Evolutionary conservation across 768 basidiomycete genomes (phyloP).

Genomic region (Termitomyces sp.): DNA sequence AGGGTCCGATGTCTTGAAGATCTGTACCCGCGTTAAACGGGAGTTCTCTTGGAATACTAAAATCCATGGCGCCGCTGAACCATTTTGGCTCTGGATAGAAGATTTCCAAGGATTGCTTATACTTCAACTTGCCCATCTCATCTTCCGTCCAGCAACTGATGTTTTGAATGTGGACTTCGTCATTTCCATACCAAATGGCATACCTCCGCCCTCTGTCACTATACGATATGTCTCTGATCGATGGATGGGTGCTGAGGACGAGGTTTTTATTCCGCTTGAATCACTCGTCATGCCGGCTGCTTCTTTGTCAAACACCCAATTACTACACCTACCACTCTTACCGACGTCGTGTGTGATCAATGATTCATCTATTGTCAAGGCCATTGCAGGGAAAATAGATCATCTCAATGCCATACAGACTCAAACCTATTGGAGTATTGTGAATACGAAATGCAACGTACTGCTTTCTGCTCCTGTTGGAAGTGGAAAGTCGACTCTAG

Average conservation of each 20-base stretch:
- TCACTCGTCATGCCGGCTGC: constrained; percentile 69
- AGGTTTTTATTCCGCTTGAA: constrained; percentile 57
- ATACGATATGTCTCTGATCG: constrained; percentile 83
- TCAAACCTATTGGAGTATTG: constrained; percentile 80
- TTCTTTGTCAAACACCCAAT: constrained; percentile 51
- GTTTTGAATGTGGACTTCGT: constrained; percentile 68
- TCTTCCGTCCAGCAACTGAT: constrained; percentile 64
- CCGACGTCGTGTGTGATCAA: constrained; percentile 43
- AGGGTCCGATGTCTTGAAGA: constrained; percentile 75
- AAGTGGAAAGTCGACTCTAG: constrained; percentile 76
- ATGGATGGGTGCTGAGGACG: constrained; percentile 91
- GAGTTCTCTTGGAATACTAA: constrained; percentile 78
- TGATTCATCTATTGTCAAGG: constrained; percentile 37
- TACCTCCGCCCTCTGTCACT: constrained; percentile 59
- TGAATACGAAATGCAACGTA: constrained; percentile 61
- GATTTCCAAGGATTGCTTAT: constrained; percentile 79
- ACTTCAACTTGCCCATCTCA: constrained; percentile 70
- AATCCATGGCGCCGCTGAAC: constrained; percentile 71
- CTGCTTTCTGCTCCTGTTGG: constrained; percentile 77
- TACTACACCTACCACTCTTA: constrained; percentile 75
- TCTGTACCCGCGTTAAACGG: constrained; percentile 57
- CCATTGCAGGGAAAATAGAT: constrained; percentile 41
- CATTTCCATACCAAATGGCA: constrained; percentile 61
- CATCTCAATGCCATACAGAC: constrained; percentile 85
- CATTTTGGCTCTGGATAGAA: constrained; percentile 97